Conservation (phyloP, 1,284 basidiomycete species). For the Albatrellus sp. region DNA sequence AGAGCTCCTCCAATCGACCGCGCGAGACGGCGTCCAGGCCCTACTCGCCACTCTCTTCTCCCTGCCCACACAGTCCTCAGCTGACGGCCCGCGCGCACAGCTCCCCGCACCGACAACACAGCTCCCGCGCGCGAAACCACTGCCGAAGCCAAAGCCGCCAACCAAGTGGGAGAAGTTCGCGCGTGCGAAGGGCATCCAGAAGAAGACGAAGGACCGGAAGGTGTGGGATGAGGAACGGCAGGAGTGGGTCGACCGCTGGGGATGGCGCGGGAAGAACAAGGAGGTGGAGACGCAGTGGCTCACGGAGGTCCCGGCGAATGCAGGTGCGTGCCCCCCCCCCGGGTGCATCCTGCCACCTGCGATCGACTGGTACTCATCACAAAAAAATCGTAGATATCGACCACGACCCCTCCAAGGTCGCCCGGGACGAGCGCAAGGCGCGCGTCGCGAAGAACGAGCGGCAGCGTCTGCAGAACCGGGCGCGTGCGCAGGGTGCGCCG, state of each 20-base stretch:
- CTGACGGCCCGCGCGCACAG: slow-evolving; percentile 76
- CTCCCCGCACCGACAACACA: slow-evolving; percentile 68
- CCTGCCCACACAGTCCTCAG: slow-evolving; percentile 66
- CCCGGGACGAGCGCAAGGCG: slow-evolving; percentile 68
- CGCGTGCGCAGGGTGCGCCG: slow-evolving; percentile 33
- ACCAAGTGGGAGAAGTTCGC: slow-evolving; percentile 99
- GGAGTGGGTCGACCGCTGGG: slow-evolving; percentile 92
- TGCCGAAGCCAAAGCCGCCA: slow-evolving; percentile 84
- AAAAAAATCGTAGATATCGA: slow-evolving; percentile 43
- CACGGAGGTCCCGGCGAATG: slow-evolving; percentile 78
- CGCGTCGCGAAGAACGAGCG: slow-evolving; percentile 79
- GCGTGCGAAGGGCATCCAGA: slow-evolving; percentile 85
- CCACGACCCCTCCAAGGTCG: slow-evolving; percentile 68
- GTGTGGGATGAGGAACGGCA: slow-evolving; percentile 93
- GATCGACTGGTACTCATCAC: too few relatives aligned
- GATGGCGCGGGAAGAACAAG: slow-evolving; percentile 84
- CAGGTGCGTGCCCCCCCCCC: slow-evolving; percentile 41
- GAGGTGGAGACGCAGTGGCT: slow-evolving; percentile 87
- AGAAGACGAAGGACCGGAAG: slow-evolving; percentile 70
- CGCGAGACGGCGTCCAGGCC: slow-evolving; percentile 79
- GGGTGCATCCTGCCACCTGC: not conserved
- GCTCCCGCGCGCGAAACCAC: slow-evolving; percentile 83
- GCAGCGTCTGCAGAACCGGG: slow-evolving; percentile 72
- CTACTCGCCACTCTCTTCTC: slow-evolving; percentile 75
- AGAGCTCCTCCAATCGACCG: slow-evolving; percentile 67